phyloP scores from a whole-genome alignment of 2,329 filamentous ascomycete genomes.

The Xylariaceae sp. region DNA sequence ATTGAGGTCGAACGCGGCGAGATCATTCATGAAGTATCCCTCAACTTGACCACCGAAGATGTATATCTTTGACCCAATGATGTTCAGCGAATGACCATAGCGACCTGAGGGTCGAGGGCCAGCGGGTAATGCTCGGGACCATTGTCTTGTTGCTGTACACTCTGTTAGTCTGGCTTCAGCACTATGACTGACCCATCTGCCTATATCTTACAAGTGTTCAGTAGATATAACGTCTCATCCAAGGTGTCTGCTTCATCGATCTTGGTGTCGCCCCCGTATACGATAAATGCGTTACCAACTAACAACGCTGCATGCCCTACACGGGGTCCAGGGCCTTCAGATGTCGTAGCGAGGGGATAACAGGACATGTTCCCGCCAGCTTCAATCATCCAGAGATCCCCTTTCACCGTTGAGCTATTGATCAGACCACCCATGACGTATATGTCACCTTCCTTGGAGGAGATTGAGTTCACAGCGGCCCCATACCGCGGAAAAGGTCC shows the following conservation, averaged over 20 bases:
- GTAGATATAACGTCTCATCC: conserved; percentile 91
- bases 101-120: conserved; percentile 82
- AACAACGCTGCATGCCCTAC: conserved; percentile 92
- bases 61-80: conserved; percentile 93
- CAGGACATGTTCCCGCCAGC: conserved; percentile 83
- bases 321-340: conserved; percentile 89
- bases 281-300: conserved; percentile 97
- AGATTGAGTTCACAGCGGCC: conserved; percentile 85
- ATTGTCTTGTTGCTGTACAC: conserved; percentile 81
- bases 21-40: conserved; percentile 95
- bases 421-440: conserved; percentile 98
- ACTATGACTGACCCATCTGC: background rate
- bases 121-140: conserved; percentile 88
- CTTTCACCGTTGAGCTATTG: conserved; percentile 91
- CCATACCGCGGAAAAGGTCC: conserved; percentile 96
- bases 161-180: conserved; percentile 4
- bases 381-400: conserved; percentile 97
- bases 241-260: conserved; percentile 87
- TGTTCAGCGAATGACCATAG: conserved; percentile 95
- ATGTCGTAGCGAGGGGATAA: conserved; percentile 85
- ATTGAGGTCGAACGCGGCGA: conserved; percentile 93
- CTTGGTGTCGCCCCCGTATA: conserved; percentile 97
- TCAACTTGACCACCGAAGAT: conserved; percentile 98
- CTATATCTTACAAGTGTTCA: conserved; percentile 83
- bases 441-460: conserved; percentile 94